Evolutionary conservation across 495 filamentous ascomycete species (phyloP).

Genomic region (Penicillium samsonianum): DNA sequence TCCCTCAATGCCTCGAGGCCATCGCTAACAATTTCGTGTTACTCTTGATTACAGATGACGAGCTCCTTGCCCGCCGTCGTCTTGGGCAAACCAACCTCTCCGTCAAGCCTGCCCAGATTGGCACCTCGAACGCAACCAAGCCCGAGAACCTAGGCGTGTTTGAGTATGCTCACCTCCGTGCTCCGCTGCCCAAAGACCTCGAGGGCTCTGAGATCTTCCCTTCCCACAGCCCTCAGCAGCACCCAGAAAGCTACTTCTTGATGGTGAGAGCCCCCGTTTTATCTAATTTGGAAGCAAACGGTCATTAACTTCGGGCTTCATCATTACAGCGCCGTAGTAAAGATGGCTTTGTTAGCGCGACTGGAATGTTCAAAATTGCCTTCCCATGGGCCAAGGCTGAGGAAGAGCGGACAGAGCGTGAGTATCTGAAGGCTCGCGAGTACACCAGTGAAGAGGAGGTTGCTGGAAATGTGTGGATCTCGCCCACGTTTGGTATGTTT

Average conservation of each 20-base stretch:
- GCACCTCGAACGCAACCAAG: slow-evolving; percentile 65
- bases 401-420: slow-evolving; percentile 85
- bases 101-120: slow-evolving; percentile 69
- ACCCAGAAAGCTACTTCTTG: slow-evolving; percentile 89
- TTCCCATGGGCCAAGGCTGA: slow-evolving; percentile 87
- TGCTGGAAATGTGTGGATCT: slow-evolving; percentile 95
- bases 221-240: slow-evolving; percentile 51
- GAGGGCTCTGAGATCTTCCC: slow-evolving; percentile 88
- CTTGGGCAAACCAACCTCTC: slow-evolving; percentile 88
- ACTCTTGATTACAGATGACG: slow-evolving; percentile 58
- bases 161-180: slow-evolving; percentile 93
- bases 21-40: slow-evolving; percentile 31
- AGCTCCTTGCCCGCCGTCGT: slow-evolving; percentile 80
- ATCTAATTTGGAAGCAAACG: too few relatives aligned
- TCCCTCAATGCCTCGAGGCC: slow-evolving; percentile 3
- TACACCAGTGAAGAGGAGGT: slow-evolving; percentile 87
- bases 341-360: slow-evolving; percentile 93
- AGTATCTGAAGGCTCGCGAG: slow-evolving; percentile 74
- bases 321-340: slow-evolving; percentile 72
- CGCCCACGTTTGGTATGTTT: slow-evolving; percentile 71
- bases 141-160: slow-evolving; percentile 76
- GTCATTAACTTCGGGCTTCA: slow-evolving; percentile 11
- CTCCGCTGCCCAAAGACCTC: slow-evolving; percentile 84
- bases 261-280: slow-evolving; percentile 61
- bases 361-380: slow-evolving; percentile 99